A percentile compares a stretch with the other conserved stretches of the same genome.
Conservation (phyloP, 129 eudicot species). For the Logfia minima region DNA sequence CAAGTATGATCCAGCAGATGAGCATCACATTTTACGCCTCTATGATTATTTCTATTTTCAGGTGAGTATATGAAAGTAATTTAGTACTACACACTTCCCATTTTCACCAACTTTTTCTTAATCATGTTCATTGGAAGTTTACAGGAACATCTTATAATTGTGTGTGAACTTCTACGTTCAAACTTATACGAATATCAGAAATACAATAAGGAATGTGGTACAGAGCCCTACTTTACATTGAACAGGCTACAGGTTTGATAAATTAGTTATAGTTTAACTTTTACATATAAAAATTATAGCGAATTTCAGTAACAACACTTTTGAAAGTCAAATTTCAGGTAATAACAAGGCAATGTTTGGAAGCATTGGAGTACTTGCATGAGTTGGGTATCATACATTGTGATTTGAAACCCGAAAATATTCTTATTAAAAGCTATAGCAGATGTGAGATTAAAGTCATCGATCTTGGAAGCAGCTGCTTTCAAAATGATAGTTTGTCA, state of each 20-base stretch:
- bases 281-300: not conserved
- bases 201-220: constrained; percentile 77
- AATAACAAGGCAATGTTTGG: constrained; percentile 88
- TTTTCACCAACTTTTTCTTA: not conserved
- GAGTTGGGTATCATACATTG: constrained; percentile 89
- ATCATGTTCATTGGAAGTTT: constrained; percentile 18
- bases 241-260: constrained; percentile 72
- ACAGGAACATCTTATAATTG: constrained; percentile 95
- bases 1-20: constrained; percentile 86
- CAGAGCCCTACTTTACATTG: constrained; percentile 84
- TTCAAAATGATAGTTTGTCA: constrained; percentile 72
- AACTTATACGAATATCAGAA: constrained; percentile 95
- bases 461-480: constrained; percentile 99
- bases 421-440: constrained; percentile 82
- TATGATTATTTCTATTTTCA: constrained; percentile 95
- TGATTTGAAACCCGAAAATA: constrained; percentile 95
- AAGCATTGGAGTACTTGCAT: constrained; percentile 81
- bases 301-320: constrained; percentile 14
- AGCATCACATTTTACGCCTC: constrained; percentile 83
- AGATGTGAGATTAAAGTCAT: constrained; percentile 93
- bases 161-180: constrained; percentile 82
- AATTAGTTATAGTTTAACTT: not conserved
- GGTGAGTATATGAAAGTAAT: constrained; percentile 42
- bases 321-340: constrained; percentile 41
- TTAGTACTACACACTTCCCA: not conserved